phyloP scores from a whole-genome alignment of 2,329 filamentous ascomycete genomes.

The Mycogone perniciosa region DNA sequence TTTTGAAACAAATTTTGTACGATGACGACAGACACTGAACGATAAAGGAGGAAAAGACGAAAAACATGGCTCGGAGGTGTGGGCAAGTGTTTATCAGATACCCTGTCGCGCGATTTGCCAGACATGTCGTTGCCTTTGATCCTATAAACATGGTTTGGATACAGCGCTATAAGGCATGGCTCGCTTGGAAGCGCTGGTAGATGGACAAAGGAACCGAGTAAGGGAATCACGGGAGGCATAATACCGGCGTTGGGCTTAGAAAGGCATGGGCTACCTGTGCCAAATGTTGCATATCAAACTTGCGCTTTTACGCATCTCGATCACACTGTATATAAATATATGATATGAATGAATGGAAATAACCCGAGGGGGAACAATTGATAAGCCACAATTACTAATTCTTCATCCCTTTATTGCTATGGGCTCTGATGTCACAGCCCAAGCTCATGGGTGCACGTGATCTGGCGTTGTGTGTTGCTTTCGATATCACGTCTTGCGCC shows the following conservation, averaged over 20 bases:
- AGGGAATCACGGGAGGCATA: slow-evolving; percentile 5
- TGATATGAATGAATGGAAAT: background rate
- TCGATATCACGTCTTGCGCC: slow-evolving; percentile 14
- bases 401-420: no score
- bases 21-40: background rate
- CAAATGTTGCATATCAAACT: slow-evolving; percentile 6
- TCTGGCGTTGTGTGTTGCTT: slow-evolving; percentile 17
- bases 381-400: no score
- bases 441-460: slow-evolving; percentile 13
- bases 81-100: no score
- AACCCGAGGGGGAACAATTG: background rate
- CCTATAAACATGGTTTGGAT: no score
- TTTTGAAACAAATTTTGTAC: slow-evolving; percentile 2
- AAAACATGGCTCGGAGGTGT: no score
- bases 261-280: slow-evolving; percentile 3
- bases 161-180: background rate
- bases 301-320: background rate
- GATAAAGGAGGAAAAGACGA: background rate
- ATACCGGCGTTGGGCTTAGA: slow-evolving; percentile 11
- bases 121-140: no score
- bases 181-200: background rate
- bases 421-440: slow-evolving; percentile 6
- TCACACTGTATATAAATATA: background rate
- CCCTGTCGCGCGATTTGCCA: no score
- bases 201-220: background rate